A percentile compares a stretch with the other conserved stretches of the same genome.
Evolutionary conservation across 2,329 filamentous ascomycete species (phyloP).

Genomic region (Knoxdaviesia proteae): DNA sequence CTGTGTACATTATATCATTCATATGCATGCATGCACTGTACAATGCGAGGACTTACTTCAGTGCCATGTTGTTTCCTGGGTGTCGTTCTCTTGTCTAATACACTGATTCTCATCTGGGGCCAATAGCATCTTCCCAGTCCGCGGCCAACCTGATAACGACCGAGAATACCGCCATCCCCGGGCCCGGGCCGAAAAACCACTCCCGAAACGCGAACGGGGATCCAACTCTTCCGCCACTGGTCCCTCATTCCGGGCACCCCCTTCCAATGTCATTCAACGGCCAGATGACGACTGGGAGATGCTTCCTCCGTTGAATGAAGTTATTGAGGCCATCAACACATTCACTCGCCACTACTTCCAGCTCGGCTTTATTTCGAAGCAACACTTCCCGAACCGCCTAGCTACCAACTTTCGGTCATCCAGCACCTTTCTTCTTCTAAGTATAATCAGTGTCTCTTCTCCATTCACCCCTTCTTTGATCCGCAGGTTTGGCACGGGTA

Average conservation of each 20-base stretch:
- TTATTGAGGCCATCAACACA: slow-evolving; percentile 29
- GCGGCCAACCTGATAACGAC: slow-evolving; percentile 32
- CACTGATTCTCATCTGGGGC: background rate
- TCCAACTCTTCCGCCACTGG: background rate
- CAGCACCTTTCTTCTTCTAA: slow-evolving; percentile 31
- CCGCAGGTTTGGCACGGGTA: slow-evolving; percentile 25
- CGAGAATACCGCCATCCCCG: slow-evolving; percentile 35
- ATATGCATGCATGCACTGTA: background rate
- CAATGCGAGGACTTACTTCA: background rate
- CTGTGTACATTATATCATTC: too few species aligned
- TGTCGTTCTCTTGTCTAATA: background rate
- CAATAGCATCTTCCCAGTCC: slow-evolving; percentile 26
- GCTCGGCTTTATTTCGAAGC: slow-evolving; percentile 35
- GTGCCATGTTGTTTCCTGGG: background rate
- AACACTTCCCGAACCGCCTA: slow-evolving; percentile 25
- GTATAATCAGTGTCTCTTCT: slow-evolving; percentile 34
- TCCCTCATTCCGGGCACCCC: background rate
- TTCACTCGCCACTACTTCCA: slow-evolving; percentile 37
- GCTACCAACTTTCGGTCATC: slow-evolving; percentile 23
- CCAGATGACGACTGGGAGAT: slow-evolving; percentile 24
- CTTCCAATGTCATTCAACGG: slow-evolving; percentile 3
- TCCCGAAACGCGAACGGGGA: slow-evolving; percentile 14
- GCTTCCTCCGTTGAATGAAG: slow-evolving; percentile 25
- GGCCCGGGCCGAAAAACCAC: slow-evolving; percentile 22
- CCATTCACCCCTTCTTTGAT: slow-evolving; percentile 28